Evolutionary conservation across 2,329 filamentous ascomycete species (phyloP).

Genomic region (Didymella arachidicola): DNA sequence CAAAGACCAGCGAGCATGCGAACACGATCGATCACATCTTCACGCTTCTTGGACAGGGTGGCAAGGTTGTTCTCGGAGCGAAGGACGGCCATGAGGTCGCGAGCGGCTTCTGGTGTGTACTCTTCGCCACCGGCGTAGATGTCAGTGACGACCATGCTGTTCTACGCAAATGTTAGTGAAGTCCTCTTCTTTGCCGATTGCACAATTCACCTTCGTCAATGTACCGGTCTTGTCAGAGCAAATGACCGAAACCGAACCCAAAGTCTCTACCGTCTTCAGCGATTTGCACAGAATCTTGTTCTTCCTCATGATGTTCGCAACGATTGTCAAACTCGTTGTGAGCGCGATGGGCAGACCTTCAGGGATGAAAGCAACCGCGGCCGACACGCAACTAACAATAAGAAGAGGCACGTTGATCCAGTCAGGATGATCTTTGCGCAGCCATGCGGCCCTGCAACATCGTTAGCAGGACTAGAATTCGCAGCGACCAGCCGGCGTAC

Average conservation of each 20-base stretch:
- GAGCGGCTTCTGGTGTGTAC: constrained; percentile 62
- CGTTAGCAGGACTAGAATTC: constrained; percentile 8
- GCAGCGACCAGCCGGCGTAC: constrained; percentile 47
- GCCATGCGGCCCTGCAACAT: constrained; percentile 67
- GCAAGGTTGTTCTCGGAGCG: constrained; percentile 50
- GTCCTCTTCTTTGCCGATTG: too few relatives aligned
- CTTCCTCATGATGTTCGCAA: constrained; percentile 77
- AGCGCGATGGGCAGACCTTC: constrained; percentile 58
- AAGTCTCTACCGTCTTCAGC: constrained; percentile 78
- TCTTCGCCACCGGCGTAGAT: constrained; percentile 65
- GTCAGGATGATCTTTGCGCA: constrained; percentile 69
- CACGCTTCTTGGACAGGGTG: constrained; percentile 31
- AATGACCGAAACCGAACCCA: constrained; percentile 75
- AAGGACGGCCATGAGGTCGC: constrained; percentile 42
- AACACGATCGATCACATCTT: constrained; percentile 60
- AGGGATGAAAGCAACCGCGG: constrained; percentile 73
- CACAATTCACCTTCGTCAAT: constrained; percentile 58
- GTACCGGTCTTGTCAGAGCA: constrained; percentile 82
- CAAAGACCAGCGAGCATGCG: constrained; percentile 71
- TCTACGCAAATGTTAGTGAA: constrained; percentile 53
- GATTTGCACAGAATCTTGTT: constrained; percentile 83
- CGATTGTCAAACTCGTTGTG: constrained; percentile 73
- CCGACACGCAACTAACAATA: constrained; percentile 74
- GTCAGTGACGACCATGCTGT: constrained; percentile 77
- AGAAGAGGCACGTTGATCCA: constrained; percentile 77